phyloP scores from a whole-genome alignment of 148 eudicot species.

The Hydrangea macrophylla region DNA sequence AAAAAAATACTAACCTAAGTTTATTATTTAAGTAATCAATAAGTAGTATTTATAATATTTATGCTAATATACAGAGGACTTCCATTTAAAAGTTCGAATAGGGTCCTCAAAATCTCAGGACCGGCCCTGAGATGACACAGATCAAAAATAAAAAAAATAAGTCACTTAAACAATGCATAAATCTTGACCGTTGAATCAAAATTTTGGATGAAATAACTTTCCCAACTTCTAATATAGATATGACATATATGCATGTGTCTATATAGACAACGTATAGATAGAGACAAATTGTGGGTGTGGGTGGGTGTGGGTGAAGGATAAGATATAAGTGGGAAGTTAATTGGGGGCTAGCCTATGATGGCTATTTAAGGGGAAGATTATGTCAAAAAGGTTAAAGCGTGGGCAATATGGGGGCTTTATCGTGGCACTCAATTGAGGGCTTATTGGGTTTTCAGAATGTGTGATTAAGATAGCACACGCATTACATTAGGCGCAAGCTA shows the following conservation, averaged over 20 bases:
- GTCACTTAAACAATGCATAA: too few species aligned
- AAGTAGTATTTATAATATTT: too few species aligned
- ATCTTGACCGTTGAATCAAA: too few species aligned
- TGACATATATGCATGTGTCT: not conserved
- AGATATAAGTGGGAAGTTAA: not conserved
- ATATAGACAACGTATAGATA: not conserved
- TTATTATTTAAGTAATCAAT: too few species aligned
- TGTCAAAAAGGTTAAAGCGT: not conserved
- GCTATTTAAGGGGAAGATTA: not conserved
- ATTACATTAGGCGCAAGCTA: not conserved
- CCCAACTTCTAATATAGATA: too few species aligned
- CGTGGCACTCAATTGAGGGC: not conserved
- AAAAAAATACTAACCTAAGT: too few species aligned
- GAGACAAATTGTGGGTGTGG: not conserved
- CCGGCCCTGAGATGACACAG: too few species aligned
- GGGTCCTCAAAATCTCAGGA: too few species aligned
- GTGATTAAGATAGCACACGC: not conserved
- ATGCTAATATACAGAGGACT: too few species aligned
- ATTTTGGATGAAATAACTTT: too few species aligned
- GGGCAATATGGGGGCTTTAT: not conserved
- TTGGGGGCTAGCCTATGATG: not conserved
- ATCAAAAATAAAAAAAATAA: too few species aligned
- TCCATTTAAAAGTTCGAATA: too few species aligned
- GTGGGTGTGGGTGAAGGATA: not conserved
- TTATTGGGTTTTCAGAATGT: not conserved